Evolutionary conservation across 202 grass and related monocot genomes (phyloP).

Genomic region (Setaria viridis): DNA sequence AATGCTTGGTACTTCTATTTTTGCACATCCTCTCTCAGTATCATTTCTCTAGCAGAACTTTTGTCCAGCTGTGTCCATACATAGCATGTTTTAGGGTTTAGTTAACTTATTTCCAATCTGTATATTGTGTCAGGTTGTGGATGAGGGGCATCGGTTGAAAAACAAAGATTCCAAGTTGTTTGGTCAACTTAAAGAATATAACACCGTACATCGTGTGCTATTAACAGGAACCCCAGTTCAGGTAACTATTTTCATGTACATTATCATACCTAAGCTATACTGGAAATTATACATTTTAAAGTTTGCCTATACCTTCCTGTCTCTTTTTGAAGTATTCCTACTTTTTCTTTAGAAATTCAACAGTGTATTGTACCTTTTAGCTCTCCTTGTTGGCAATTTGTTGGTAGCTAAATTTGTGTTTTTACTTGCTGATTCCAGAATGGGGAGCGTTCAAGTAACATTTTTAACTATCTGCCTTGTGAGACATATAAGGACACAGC

Average conservation of each 20-base stretch:
- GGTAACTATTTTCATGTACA: slow-evolving; percentile 58
- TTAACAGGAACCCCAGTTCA: slow-evolving; percentile 98
- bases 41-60: slow-evolving; percentile 33
- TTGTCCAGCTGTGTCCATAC: slow-evolving; percentile 23
- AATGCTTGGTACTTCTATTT: slow-evolving; percentile 88
- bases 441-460: slow-evolving; percentile 26
- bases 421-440: slow-evolving; percentile 26
- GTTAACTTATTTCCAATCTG: slow-evolving; percentile 15
- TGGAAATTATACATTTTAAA: slow-evolving; percentile 19
- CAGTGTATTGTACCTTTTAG: slow-evolving; percentile 23
- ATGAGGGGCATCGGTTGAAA: slow-evolving; percentile 98
- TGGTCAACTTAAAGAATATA: slow-evolving; percentile 89
- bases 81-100: slow-evolving; percentile 28
- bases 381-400: not conserved
- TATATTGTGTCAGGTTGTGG: slow-evolving; percentile 78
- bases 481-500: slow-evolving; percentile 26
- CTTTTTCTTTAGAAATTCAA: slow-evolving; percentile 25
- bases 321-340: slow-evolving; percentile 23
- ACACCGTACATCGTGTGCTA: slow-evolving; percentile 91
- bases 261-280: slow-evolving; percentile 5
- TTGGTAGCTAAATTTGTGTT: not conserved
- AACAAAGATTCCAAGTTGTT: slow-evolving; percentile 99
- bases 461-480: slow-evolving; percentile 14
- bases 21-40: not conserved
- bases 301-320: not conserved